A percentile compares a stretch with the other conserved stretches of the same genome.
These are phyloP conservation scores for Didymella lethalis DNA, from an alignment of 2,329 filamentous ascomycete species.

Conservation along the genomic window DNA sequence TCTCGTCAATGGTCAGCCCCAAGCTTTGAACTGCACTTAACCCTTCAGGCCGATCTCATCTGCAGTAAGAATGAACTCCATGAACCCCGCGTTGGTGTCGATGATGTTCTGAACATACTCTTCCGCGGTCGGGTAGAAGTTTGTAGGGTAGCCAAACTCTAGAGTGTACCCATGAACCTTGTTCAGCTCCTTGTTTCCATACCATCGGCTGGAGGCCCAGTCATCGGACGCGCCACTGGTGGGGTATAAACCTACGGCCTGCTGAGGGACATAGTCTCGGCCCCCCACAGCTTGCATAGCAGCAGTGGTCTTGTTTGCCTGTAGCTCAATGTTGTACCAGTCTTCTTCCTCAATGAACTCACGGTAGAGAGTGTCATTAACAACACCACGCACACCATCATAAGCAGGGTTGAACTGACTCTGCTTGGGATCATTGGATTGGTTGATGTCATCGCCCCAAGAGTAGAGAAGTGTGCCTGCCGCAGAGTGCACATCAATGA, in stretches of 20 bases:
- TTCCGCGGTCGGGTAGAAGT: constrained; percentile 52
- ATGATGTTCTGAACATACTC: constrained; percentile 54
- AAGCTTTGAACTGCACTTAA: constrained; percentile 1
- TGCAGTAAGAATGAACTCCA: constrained; percentile 52
- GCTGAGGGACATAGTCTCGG: constrained; percentile 41
- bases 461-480: constrained; percentile 63
- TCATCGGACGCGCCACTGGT: constrained; percentile 51
- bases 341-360: constrained; percentile 51
- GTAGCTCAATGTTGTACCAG: constrained; percentile 42
- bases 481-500: constrained; percentile 66
- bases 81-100: constrained; percentile 54
- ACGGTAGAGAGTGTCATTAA: constrained; percentile 60
- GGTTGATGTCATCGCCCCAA: constrained; percentile 65
- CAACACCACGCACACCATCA: constrained; percentile 60
- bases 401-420: constrained; percentile 63
- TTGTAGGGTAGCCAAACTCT: constrained; percentile 53
- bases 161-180: constrained; percentile 54
- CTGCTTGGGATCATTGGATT: constrained; percentile 56
- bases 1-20: background rate
- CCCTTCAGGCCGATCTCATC: constrained; percentile 44
- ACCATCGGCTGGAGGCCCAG: constrained; percentile 49
- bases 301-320: constrained; percentile 44
- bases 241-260: constrained; percentile 51
- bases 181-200: constrained; percentile 47
- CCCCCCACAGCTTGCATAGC: constrained; percentile 50